Evolutionary conservation across 2,329 filamentous ascomycete genomes (phyloP).

Genomic region (Penicillium vulpinum): DNA sequence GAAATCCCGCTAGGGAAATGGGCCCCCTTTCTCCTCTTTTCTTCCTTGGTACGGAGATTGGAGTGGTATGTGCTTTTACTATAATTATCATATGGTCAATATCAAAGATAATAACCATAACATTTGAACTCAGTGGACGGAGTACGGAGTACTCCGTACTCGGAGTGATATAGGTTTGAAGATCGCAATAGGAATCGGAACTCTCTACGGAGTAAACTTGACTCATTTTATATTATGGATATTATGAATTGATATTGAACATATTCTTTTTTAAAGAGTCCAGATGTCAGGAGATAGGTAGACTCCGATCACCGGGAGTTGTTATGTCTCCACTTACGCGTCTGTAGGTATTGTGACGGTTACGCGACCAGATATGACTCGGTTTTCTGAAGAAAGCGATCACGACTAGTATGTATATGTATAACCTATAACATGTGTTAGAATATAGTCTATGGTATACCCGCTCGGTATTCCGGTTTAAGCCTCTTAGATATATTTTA

Average conservation of each 20-base stretch:
- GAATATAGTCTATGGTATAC: neutral
- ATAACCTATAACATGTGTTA: no score
- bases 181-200: neutral
- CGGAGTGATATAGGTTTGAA: neutral
- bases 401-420: neutral
- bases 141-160: no score
- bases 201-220: no score
- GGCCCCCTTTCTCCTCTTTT: conserved; percentile 8
- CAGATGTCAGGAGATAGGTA: neutral
- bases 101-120: no score
- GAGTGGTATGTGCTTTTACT: conserved; percentile 4
- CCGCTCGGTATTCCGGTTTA: neutral
- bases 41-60: conserved; percentile 2
- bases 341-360: neutral
- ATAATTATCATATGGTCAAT: conserved; percentile 2
- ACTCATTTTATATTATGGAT: no score
- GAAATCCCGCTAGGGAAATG: neutral
- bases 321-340: neutral
- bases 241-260: no score
- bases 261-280: neutral
- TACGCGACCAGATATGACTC: conserved; percentile 1
- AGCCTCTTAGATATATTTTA: neutral
- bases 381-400: neutral
- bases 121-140: no score
- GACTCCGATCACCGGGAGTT: neutral